Evolutionary conservation across 2,329 filamentous ascomycete species (phyloP).

Genomic region (Curvularia eragrostidis): DNA sequence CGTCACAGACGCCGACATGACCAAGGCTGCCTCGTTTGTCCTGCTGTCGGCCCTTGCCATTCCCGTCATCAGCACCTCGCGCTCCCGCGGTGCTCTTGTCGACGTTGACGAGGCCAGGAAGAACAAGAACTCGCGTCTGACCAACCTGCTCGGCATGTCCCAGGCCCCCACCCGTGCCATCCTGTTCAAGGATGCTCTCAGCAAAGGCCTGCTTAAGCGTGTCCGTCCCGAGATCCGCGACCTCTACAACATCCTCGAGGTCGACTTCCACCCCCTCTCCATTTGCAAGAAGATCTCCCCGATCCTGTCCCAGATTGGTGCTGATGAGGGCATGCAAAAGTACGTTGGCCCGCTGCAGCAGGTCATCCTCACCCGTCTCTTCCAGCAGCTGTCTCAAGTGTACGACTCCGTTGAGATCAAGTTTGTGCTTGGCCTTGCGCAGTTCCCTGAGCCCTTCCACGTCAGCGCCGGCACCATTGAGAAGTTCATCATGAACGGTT

Average conservation of each 20-base stretch:
- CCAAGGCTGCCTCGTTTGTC: constrained; percentile 94
- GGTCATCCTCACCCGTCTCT: constrained; percentile 95
- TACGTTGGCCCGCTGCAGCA: constrained; percentile 96
- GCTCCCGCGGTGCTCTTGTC: constrained; percentile 92
- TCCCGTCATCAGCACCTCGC: constrained; percentile 97
- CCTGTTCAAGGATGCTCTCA: constrained; percentile 94
- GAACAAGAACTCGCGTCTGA: constrained; percentile 98
- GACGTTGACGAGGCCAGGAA: constrained; percentile 97
- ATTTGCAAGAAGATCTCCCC: constrained; percentile 99
- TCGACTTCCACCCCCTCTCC: constrained; percentile 97
- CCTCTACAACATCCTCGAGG: constrained; percentile 97
- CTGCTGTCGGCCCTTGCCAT: constrained; percentile 95
- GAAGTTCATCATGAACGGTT: constrained; percentile 99
- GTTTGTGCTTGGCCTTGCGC: constrained; percentile 90
- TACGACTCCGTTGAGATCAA: constrained; percentile 96
- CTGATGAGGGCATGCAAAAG: constrained; percentile 94
- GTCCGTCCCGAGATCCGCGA: constrained; percentile 94
- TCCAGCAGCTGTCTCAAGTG: constrained; percentile 98
- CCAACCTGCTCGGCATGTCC: constrained; percentile 92
- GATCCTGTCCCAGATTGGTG: constrained; percentile 90
- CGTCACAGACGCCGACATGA: constrained; percentile 86
- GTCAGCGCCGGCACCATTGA: constrained; percentile 90
- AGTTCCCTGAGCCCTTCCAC: constrained; percentile 97
- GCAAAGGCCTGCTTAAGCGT: constrained; percentile 92
- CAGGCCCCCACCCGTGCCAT: constrained; percentile 85